Conservation (phyloP, 495 filamentous ascomycete genomes). For the Lophium mytilinum region DNA sequence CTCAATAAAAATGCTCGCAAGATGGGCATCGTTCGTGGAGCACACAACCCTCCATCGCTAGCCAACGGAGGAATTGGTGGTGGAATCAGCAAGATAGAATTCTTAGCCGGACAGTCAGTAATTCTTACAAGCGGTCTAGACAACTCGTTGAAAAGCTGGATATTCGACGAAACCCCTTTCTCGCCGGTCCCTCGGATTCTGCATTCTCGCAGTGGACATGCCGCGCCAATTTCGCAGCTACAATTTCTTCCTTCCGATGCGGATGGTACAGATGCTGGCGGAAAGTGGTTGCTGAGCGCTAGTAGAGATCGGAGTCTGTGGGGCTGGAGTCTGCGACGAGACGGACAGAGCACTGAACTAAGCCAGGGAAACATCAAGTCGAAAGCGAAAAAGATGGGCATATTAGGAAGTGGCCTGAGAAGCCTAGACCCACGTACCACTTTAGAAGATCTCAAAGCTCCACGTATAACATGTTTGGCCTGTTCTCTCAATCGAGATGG, state of each 20-base stretch:
- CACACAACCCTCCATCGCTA: constrained; percentile 64
- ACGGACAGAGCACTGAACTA: constrained; percentile 88
- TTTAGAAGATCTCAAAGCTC: constrained; percentile 73
- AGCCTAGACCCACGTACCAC: constrained; percentile 46
- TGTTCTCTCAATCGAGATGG: constrained; percentile 88
- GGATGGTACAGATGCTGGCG: constrained; percentile 76
- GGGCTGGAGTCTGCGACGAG: constrained; percentile 89
- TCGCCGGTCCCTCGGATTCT: constrained; percentile 75
- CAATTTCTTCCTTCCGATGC: constrained; percentile 77
- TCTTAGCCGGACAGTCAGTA: constrained; percentile 83
- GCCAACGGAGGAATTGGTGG: constrained; percentile 48
- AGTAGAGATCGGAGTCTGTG: constrained; percentile 83
- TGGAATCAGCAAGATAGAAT: constrained; percentile 73
- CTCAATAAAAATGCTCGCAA: constrained; percentile 78
- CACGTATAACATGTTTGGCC: constrained; percentile 82
- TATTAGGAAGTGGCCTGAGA: constrained; percentile 44
- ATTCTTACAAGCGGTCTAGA: constrained; percentile 84
- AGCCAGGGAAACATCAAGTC: constrained; percentile 78
- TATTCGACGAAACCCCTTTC: constrained; percentile 82
- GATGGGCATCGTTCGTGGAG: constrained; percentile 71
- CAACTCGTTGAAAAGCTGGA: constrained; percentile 91
- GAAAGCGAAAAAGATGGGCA: constrained; percentile 74
- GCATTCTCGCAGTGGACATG: constrained; percentile 79
- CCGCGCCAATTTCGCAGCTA: constrained; percentile 69
- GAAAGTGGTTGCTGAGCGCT: constrained; percentile 91